Percentiles rank a stretch among this genome's conserved stretches.
Evolutionary conservation across 1,139 yeast species (phyloP).

Genomic region (Saccharomyces uvarum): DNA sequence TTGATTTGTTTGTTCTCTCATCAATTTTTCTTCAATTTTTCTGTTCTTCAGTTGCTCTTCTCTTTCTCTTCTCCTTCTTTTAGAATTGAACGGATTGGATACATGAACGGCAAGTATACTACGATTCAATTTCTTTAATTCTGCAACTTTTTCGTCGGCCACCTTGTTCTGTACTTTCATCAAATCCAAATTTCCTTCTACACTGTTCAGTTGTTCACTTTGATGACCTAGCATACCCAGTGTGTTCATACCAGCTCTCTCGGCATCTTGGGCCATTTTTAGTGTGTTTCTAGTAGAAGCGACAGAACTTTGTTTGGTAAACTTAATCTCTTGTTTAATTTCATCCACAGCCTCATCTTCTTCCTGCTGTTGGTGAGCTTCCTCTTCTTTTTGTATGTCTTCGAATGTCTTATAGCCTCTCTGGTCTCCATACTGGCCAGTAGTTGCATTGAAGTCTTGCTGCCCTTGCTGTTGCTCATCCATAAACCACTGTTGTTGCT

Average conservation of each 20-base stretch:
- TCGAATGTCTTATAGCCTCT: slow-evolving; percentile 31
- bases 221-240: slow-evolving; percentile 90
- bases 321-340: slow-evolving; percentile 75
- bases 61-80: slow-evolving; percentile 63
- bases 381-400: slow-evolving; percentile 35
- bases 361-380: slow-evolving; percentile 45
- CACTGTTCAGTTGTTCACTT: slow-evolving; percentile 71
- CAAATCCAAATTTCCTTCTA: slow-evolving; percentile 68
- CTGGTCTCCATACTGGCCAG: slow-evolving; percentile 1
- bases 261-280: slow-evolving; percentile 86
- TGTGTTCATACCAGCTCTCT: slow-evolving; percentile 81
- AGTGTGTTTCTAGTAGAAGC: slow-evolving; percentile 81
- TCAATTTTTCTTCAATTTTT: slow-evolving; percentile 50
- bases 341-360: slow-evolving; percentile 88
- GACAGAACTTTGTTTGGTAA: slow-evolving; percentile 80
- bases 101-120: slow-evolving; percentile 78
- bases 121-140: slow-evolving; percentile 71
- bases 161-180: slow-evolving; percentile 77
- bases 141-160: slow-evolving; percentile 78
- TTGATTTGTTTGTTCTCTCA: slow-evolving; percentile 39
- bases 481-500: slow-evolving; percentile 9
- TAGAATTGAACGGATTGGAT: slow-evolving; percentile 79
- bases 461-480: slow-evolving; percentile 8
- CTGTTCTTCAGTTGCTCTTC: slow-evolving; percentile 67
- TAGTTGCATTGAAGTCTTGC: slow-evolving; percentile 13